Evolutionary conservation across 2,329 filamentous ascomycete genomes (phyloP).

Genomic region (Ascochyta koolunga): DNA sequence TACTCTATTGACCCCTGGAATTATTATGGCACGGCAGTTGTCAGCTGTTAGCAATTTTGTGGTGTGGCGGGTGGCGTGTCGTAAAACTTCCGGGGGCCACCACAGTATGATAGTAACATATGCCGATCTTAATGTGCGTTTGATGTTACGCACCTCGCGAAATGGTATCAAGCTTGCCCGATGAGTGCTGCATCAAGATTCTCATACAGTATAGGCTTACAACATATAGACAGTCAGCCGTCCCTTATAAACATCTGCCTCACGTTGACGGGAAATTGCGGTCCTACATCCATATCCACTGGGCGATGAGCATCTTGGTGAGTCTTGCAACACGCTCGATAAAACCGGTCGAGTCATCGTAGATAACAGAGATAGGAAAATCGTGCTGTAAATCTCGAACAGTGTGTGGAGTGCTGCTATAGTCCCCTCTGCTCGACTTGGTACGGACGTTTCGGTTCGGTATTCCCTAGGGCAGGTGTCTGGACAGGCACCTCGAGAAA

Average conservation of each 20-base stretch:
- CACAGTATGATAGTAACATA: constrained; percentile 10
- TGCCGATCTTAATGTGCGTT: not conserved
- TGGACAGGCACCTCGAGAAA: not conserved
- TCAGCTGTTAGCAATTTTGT: too few species aligned
- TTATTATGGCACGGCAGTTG: too few species aligned
- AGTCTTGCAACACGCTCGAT: constrained; percentile 6
- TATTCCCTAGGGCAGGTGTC: not conserved
- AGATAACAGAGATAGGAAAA: not conserved
- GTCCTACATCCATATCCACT: constrained; percentile 10
- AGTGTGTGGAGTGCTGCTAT: not conserved
- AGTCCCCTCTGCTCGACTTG: not conserved
- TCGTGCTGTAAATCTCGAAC: constrained; percentile 4
- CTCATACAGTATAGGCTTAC: constrained; percentile 9
- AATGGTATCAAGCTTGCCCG: constrained; percentile 2
- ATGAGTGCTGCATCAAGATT: not conserved
- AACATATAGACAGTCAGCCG: not conserved
- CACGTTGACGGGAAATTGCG: not conserved
- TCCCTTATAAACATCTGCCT: constrained; percentile 13
- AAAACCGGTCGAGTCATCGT: not conserved
- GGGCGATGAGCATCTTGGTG: constrained; percentile 12
- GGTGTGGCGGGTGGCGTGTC: too few species aligned
- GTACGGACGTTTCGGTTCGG: not conserved
- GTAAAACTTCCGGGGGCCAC: too few species aligned
- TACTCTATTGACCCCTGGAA: too few species aligned
- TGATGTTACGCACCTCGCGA: not conserved